Base-by-base conservation (phyloP, 2,329 filamentous ascomycete genomes). In the Pseudocercospora eumusae region DNA sequence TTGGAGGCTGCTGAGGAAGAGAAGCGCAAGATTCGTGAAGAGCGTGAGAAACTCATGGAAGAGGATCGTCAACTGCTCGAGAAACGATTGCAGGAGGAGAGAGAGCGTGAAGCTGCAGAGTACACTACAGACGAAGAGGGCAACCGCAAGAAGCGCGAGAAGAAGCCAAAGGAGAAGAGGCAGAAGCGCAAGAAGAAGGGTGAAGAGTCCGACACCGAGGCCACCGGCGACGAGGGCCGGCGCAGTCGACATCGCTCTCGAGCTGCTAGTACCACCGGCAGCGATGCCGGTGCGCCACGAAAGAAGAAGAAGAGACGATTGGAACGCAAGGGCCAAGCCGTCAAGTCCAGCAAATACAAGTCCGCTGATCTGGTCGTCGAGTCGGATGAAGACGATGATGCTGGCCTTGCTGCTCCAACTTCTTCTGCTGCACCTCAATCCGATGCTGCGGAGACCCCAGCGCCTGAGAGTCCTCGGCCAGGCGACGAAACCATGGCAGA, bases 311-410 rank as follows among this genome's bases (percentile, higher is more conserved):
- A 84, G 73, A 80, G 85, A 74, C 83, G 83, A 70, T 70, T 88
- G 57, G 84, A 86, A 68, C 77, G 84, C 62, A 84, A 84, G 71
- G 69, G 73, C 68, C 70, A 72, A 64, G 76, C 75, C 56, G 67
- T 77, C 76, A 71, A 70, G 62, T 69, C 64, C 52, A 68, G 66
- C 75, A 96, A 96, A 77, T 96, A 86, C 82, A 96, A 96, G 83
- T 93, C 89, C 56, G 87, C 85, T 1, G 92, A 96, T 76, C 86
- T 92, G 65, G 87, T 96, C 27, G 88, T 91, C 49, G 90, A 93
- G 65, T 91, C 88, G 64, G 88, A 90, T 66, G 85, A 84, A 15
- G 84, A 84, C 11, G 82, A 82, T 2, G 64, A 64, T n/a, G 69
- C 61, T 52, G 68, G 61, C 31, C 47, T 64, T 25, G 67, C 54